Conservation (phyloP, 2,329 filamentous ascomycete genomes). For the Colletotrichum paranaense region DNA sequence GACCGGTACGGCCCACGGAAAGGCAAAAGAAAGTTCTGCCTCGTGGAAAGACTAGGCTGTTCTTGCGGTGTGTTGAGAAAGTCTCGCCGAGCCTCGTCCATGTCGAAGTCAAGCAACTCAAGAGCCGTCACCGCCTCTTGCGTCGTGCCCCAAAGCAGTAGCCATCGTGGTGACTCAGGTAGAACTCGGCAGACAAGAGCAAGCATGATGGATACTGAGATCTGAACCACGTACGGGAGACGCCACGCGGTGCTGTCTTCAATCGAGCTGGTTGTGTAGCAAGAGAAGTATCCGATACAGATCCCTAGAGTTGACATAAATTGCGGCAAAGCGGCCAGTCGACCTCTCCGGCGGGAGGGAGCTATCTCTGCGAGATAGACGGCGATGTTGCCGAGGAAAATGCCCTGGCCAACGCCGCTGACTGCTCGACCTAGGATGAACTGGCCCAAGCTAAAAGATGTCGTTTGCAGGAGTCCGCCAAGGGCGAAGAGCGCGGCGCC, state of each 20-base stretch:
- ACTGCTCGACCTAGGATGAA: slow-evolving; percentile 66
- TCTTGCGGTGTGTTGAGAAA: slow-evolving; percentile 48
- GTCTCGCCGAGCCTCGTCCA: slow-evolving; percentile 59
- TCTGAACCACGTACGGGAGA: slow-evolving; percentile 63
- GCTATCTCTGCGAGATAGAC: slow-evolving; percentile 73
- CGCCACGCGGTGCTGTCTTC: slow-evolving; percentile 64
- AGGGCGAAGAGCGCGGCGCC: slow-evolving; percentile 63
- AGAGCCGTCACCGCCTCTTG: slow-evolving; percentile 57
- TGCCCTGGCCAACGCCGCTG: slow-evolving; percentile 68
- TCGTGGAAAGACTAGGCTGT: slow-evolving; percentile 42
- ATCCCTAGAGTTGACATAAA: slow-evolving; percentile 62
- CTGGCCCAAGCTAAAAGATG: slow-evolving; percentile 57
- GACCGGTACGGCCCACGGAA: slow-evolving; percentile 55
- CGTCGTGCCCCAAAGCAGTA: slow-evolving; percentile 58
- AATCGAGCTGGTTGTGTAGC: slow-evolving; percentile 62
- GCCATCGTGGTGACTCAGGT: slow-evolving; percentile 69
- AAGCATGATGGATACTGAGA: slow-evolving; percentile 51
- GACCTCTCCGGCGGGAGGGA: slow-evolving; percentile 60
- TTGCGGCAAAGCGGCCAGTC: slow-evolving; percentile 63
- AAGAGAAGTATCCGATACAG: slow-evolving; percentile 68
- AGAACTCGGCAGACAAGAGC: slow-evolving; percentile 53
- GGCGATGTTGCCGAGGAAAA: slow-evolving; percentile 66
- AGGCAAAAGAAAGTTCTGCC: slow-evolving; percentile 46
- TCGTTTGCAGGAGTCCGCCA: slow-evolving; percentile 64
- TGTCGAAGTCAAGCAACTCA: slow-evolving; percentile 54